Percentiles rank a stretch among this genome's conserved stretches.
Evolutionary conservation across 306 rosid genomes (phyloP).

Genomic region (Carpinus viminea): DNA sequence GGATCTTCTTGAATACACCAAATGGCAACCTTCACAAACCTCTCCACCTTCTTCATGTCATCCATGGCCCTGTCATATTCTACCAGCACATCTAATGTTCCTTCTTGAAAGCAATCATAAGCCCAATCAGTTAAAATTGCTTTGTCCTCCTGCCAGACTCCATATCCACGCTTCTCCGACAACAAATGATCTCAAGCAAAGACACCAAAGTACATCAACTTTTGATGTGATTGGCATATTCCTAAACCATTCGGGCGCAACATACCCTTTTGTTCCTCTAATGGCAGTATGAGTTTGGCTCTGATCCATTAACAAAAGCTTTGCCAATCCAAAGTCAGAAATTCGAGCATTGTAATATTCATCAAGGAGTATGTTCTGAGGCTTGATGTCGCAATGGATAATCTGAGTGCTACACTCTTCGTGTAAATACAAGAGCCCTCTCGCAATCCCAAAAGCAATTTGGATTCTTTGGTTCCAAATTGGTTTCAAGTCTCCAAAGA

Average conservation of each 20-base stretch:
- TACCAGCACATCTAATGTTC: conserved; percentile 13
- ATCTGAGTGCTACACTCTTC: conserved; percentile 46
- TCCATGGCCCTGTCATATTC: conserved; percentile 16
- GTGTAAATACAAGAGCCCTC: conserved; percentile 39
- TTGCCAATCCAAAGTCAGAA: conserved; percentile 37
- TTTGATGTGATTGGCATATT: conserved; percentile 16
- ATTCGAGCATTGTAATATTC: conserved; percentile 19
- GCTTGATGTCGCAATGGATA: conserved; percentile 52
- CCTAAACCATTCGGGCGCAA: background rate
- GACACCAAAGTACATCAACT: conserved; percentile 32
- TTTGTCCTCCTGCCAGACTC: background rate
- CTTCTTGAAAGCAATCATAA: conserved; percentile 18
- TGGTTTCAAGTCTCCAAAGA: conserved; percentile 29
- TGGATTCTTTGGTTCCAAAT: conserved; percentile 28
- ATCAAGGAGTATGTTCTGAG: conserved; percentile 47
- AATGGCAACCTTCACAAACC: conserved; percentile 29
- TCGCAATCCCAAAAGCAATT: conserved; percentile 26
- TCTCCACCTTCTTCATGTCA: conserved; percentile 26
- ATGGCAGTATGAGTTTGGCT: background rate
- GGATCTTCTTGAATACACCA: conserved; percentile 43
- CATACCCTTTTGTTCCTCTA: background rate
- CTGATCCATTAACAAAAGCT: background rate
- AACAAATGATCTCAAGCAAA: background rate
- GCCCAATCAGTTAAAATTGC: conserved; percentile 21
- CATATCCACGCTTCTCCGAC: conserved; percentile 12